Evolutionary conservation across 768 basidiomycete species (phyloP).

Genomic region (Termitomyces sp.): DNA sequence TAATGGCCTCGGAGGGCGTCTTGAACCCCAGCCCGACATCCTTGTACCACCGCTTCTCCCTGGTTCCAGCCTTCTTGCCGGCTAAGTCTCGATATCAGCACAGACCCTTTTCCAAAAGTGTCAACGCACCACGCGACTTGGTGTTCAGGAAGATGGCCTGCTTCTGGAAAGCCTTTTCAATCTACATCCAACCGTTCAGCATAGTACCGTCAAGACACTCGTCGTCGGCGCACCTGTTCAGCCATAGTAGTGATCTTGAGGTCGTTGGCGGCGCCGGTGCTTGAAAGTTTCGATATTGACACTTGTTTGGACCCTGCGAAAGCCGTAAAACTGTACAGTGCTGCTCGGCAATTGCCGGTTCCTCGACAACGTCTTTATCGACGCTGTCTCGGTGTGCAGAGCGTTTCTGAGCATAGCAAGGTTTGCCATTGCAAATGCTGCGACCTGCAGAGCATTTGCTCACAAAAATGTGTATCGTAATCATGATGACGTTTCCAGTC

Average conservation of each 20-base stretch:
- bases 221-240: slow-evolving; percentile 44
- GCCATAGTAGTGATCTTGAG: slow-evolving; percentile 51
- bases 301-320: slow-evolving; percentile 31
- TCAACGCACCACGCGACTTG: slow-evolving; percentile 80
- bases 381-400: too few relatives aligned
- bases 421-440: too few relatives aligned
- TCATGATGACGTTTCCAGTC: neutral
- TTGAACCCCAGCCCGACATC: slow-evolving; percentile 96
- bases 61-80: slow-evolving; percentile 89
- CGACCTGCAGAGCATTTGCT: too few relatives aligned
- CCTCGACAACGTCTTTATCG: neutral
- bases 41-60: slow-evolving; percentile 99
- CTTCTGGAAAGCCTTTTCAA: slow-evolving; percentile 98
- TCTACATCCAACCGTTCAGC: slow-evolving; percentile 35
- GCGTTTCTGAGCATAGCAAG: neutral
- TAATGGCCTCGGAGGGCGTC: slow-evolving; percentile 94
- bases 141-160: slow-evolving; percentile 97
- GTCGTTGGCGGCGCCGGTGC: slow-evolving; percentile 27
- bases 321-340: slow-evolving; percentile 44
- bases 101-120: neutral
- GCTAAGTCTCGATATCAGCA: slow-evolving; percentile 33
- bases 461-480: neutral
- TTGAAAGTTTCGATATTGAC: slow-evolving; percentile 34
- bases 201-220: neutral
- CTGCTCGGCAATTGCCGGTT: slow-evolving; percentile 21